Evolutionary conservation across 768 basidiomycete genomes (phyloP).

Genomic region (Lanmaoa rubissima): DNA sequence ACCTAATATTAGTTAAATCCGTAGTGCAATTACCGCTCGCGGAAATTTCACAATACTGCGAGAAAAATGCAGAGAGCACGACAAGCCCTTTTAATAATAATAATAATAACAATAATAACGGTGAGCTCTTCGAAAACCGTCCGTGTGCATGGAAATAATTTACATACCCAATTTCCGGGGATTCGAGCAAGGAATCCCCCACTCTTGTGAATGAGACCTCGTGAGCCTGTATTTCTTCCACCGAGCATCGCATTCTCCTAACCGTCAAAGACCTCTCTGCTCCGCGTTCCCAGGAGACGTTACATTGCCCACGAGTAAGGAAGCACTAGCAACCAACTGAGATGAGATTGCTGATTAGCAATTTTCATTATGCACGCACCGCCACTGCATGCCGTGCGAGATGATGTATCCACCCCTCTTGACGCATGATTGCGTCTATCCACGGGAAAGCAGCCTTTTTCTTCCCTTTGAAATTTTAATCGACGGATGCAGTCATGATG

Average conservation of each 20-base stretch:
- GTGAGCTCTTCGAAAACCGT: not conserved
- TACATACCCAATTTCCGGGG: constrained; percentile 25
- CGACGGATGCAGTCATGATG: not conserved
- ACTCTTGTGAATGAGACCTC: constrained; percentile 6
- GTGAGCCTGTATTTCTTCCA: constrained; percentile 4
- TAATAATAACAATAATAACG: not conserved
- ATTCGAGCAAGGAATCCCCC: constrained; percentile 17
- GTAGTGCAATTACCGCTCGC: constrained; percentile 28
- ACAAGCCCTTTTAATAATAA: constrained; percentile 8
- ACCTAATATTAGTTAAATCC: constrained; percentile 26
- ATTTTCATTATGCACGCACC: constrained; percentile 28
- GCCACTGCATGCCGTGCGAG: constrained; percentile 29
- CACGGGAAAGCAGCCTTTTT: constrained; percentile 13
- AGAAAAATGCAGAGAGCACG: constrained; percentile 20
- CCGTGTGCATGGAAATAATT: constrained; percentile 13
- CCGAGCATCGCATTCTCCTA: constrained; percentile 21
- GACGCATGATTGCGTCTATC: constrained; percentile 24
- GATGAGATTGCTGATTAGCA: constrained; percentile 25
- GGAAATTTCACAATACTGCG: constrained; percentile 30
- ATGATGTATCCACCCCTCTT: constrained; percentile 21
- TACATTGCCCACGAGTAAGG: constrained; percentile 27
- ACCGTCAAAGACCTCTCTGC: constrained; percentile 16
- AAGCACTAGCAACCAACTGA: constrained; percentile 28
- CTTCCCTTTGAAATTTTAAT: not conserved
- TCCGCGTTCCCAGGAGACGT: constrained; percentile 26